Percentiles rank a stretch among this genome's conserved stretches.
Evolutionary conservation across 1,139 yeast genomes (phyloP).

Genomic region (Arxiozyma bovina): DNA sequence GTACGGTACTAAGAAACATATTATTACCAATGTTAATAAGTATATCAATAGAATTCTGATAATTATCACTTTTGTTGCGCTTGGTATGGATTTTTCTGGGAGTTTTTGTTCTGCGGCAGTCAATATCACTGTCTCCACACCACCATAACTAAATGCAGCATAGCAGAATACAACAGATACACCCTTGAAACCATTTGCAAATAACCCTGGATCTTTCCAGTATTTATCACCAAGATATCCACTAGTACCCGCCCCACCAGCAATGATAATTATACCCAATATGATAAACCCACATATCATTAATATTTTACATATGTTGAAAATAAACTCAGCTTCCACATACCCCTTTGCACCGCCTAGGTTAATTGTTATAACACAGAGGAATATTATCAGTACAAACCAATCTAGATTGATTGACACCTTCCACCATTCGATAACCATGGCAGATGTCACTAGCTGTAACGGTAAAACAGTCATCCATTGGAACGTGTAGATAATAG

Average conservation of each 20-base stretch:
- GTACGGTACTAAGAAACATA: constrained; percentile 59
- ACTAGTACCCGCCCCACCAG: constrained; percentile 48
- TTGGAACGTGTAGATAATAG: constrained; percentile 54
- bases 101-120: constrained; percentile 78
- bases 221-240: constrained; percentile 49
- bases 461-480: constrained; percentile 71
- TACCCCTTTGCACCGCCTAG: constrained; percentile 57
- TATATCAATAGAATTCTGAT: constrained; percentile 61
- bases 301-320: constrained; percentile 46
- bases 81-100: constrained; percentile 57
- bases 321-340: constrained; percentile 62
- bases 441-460: constrained; percentile 68
- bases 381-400: constrained; percentile 51
- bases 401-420: constrained; percentile 48
- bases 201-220: constrained; percentile 53
- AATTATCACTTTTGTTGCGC: constrained; percentile 59
- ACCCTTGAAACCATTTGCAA: constrained; percentile 62
- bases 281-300: constrained; percentile 56
- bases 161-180: constrained; percentile 67
- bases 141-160: constrained; percentile 78
- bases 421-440: constrained; percentile 60
- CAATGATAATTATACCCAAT: constrained; percentile 43
- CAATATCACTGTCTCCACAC: constrained; percentile 69
- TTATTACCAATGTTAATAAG: constrained; percentile 45
- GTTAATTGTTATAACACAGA: constrained; percentile 44